Evolutionary conservation across 2,329 filamentous ascomycete species (phyloP), one percentile per base, ranked within the genome.

Genomic region (Fusarium redolens): DNA sequence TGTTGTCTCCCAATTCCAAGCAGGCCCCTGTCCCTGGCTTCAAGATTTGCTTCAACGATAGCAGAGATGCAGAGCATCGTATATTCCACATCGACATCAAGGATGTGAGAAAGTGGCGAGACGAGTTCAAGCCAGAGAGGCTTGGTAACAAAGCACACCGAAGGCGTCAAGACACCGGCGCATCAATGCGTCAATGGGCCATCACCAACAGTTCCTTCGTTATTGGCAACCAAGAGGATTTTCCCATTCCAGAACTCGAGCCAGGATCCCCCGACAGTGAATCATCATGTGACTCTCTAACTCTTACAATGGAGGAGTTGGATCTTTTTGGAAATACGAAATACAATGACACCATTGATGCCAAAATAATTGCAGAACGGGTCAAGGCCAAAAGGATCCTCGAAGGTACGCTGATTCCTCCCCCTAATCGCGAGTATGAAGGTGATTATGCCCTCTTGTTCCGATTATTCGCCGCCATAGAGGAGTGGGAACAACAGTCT

Each of bases 361-460:
- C 20, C 13, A n/a, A 52, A 18, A 47, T 15, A 35, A n/a, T 63
- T 10, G 18, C 38, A n/a, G 56, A 72, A 15, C 65, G 70, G n/a
- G 20, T 51, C 14, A 60, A 37, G 20, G 48, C 69, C 14, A 37
- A 50, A 18, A 31, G 35, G 40, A 62, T 72, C 15, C 65, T 72
- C 15, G 52, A 72, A 30, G 60, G 69, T 59, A 69, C 65, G 65
- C 40, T 61, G 30, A 44, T 10, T 33, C 59, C 65, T 35, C 25
- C 60, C 22, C 56, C 59, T n/a, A 11, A 58, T 17, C 69, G 59
- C 4, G 30, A 65, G 33, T 72, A 69, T 37, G 41, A 50, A 51
- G 70, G 70, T 14, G 14, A 25, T 7, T 55, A 35, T 31, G 37
- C 50, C 14, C n/a, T 45, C 22, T 20, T 41, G 11, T 48, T 71